A percentile compares a stretch with the other conserved stretches of the same genome.
Conservation (phyloP, 371 early-diverging fungal genomes). For the Lichtheimia ornata region DNA sequence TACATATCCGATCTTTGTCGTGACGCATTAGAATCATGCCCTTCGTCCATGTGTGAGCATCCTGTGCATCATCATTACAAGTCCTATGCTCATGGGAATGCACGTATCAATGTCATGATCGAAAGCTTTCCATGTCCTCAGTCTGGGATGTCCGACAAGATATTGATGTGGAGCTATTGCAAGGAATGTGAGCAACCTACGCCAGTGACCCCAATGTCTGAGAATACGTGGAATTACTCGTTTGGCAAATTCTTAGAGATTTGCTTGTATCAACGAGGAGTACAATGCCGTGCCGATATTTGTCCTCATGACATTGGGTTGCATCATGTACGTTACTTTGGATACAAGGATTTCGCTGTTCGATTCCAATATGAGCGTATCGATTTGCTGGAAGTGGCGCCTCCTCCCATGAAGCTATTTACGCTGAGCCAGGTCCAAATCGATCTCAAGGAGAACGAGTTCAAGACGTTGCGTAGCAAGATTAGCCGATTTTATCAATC, state of each 20-base stretch:
- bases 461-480: conserved; percentile 56
- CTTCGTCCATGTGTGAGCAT: conserved; percentile 71
- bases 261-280: conserved; percentile 76
- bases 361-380: conserved; percentile 81
- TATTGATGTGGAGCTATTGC: conserved; percentile 94
- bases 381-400: conserved; percentile 78
- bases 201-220: conserved; percentile 80
- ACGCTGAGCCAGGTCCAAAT: conserved; percentile 61
- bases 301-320: conserved; percentile 87
- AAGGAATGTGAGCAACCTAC: conserved; percentile 71
- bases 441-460: conserved; percentile 65
- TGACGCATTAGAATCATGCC: conserved; percentile 69
- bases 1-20: conserved; percentile 84
- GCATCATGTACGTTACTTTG: conserved; percentile 85
- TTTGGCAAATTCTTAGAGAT: conserved; percentile 97
- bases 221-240: conserved; percentile 91
- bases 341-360: conserved; percentile 73
- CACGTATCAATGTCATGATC: conserved; percentile 78
- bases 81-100: conserved; percentile 86
- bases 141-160: conserved; percentile 71
- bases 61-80: conserved; percentile 81
- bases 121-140: conserved; percentile 69
- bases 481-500: conserved; percentile 79
- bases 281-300: conserved; percentile 70
- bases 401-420: conserved; percentile 80